Evolutionary conservation across 768 basidiomycete genomes (phyloP).

Genomic region (Neoboletus brunneissimus): DNA sequence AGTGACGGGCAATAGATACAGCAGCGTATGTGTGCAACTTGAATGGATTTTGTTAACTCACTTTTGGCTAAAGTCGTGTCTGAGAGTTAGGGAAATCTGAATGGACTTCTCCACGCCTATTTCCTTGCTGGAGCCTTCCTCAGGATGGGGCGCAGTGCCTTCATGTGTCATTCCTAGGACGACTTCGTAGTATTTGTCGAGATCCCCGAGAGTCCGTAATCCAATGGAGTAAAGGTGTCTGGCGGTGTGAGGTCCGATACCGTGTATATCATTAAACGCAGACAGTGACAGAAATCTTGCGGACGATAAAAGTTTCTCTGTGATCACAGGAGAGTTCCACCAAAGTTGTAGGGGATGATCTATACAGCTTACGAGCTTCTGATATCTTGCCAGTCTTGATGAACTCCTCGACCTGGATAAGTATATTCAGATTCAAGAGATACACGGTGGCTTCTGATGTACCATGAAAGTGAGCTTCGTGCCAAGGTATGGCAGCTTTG

Average conservation of each 20-base stretch:
- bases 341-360: slow-evolving; percentile 7
- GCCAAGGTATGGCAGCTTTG: slow-evolving; percentile 48
- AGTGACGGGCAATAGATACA: neutral
- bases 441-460: neutral
- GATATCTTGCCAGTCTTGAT: slow-evolving; percentile 49
- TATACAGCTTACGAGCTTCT: slow-evolving; percentile 47
- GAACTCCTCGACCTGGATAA: slow-evolving; percentile 60
- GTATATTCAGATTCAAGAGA: neutral
- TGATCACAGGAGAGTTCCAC: neutral
- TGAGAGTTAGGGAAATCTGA: slow-evolving; percentile 56
- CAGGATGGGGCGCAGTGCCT: slow-evolving; percentile 23
- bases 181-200: slow-evolving; percentile 59
- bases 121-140: slow-evolving; percentile 15
- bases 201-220: slow-evolving; percentile 63
- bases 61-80: slow-evolving; percentile 53
- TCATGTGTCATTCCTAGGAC: slow-evolving; percentile 36
- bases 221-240: slow-evolving; percentile 62
- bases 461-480: slow-evolving; percentile 52
- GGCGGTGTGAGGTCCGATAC: slow-evolving; percentile 72
- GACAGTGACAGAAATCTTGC: slow-evolving; percentile 56
- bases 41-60: slow-evolving; percentile 21
- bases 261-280: slow-evolving; percentile 61
- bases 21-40: too few species aligned
- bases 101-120: slow-evolving; percentile 41
- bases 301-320: slow-evolving; percentile 48